These are phyloP conservation scores for Phytophthora fragariae DNA, from an alignment of 352 stramenopile species.

Conservation along the genomic window DNA sequence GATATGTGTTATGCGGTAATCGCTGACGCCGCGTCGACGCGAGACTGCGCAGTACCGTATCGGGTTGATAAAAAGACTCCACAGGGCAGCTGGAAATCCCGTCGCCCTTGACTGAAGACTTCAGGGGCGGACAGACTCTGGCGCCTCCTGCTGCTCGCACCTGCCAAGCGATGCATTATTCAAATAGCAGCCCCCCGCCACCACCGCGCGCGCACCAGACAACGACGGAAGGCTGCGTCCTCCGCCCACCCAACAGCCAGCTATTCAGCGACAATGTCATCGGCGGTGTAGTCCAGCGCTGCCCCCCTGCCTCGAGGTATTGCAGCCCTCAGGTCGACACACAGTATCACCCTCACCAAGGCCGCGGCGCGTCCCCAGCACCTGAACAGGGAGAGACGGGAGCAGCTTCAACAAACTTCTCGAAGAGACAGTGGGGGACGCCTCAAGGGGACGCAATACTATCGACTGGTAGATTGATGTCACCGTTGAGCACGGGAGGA, in stretches of 20 bases:
- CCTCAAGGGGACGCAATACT: background rate
- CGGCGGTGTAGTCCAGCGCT: background rate
- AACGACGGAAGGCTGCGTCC: background rate
- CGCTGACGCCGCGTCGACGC: background rate
- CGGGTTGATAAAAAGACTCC: background rate
- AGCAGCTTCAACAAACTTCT: background rate
- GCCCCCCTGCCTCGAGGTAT: background rate
- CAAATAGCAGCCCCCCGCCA: background rate
- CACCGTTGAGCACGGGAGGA: background rate
- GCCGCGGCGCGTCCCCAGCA: background rate
- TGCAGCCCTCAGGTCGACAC: background rate
- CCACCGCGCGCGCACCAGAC: background rate
- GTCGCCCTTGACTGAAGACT: background rate
- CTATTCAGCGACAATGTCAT: conserved; percentile 6
- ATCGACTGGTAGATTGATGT: background rate
- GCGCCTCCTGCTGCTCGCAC: background rate
- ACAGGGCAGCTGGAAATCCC: background rate
- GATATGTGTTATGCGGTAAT: too few species aligned
- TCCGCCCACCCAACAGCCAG: background rate
- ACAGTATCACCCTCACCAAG: background rate
- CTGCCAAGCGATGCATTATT: background rate
- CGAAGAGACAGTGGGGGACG: background rate
- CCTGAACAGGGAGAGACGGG: background rate
- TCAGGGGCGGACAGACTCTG: background rate
- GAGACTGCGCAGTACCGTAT: background rate